Conservation (phyloP, 352 stramenopile genomes). For the Peronospora farinosa region DNA sequence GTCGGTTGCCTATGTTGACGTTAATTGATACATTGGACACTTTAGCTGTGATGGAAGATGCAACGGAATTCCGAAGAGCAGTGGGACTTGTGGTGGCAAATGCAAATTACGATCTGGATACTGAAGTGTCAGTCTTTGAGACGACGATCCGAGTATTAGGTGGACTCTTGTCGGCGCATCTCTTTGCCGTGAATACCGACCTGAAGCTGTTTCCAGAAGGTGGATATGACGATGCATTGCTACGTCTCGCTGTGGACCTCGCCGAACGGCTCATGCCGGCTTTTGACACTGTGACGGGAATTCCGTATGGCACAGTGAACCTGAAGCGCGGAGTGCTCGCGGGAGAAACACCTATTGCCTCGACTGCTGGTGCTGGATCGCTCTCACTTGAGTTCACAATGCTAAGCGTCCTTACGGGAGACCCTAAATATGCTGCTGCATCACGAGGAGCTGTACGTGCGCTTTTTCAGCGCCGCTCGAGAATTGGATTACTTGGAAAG, state of each 20-base stretch:
- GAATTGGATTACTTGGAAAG: constrained; percentile 90
- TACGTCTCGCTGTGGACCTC: constrained; percentile 92
- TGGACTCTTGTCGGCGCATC: constrained; percentile 86
- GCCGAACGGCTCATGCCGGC: constrained; percentile 92
- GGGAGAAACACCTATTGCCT: constrained; percentile 93
- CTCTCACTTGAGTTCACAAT: constrained; percentile 96
- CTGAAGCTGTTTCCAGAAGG: constrained; percentile 51
- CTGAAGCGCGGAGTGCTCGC: constrained; percentile 82
- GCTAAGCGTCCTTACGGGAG: constrained; percentile 80
- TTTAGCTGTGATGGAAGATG: constrained; percentile 79
- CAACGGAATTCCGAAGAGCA: constrained; percentile 61
- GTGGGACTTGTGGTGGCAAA: constrained; percentile 54
- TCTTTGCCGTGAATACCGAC: constrained; percentile 59
- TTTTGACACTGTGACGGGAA: constrained; percentile 93
- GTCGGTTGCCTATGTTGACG: constrained; percentile 80
- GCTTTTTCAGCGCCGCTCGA: constrained; percentile 71
- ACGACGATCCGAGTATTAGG: constrained; percentile 90
- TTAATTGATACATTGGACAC: constrained; percentile 90
- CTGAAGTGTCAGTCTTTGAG: constrained; percentile 90
- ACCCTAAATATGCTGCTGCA: constrained; percentile 62
- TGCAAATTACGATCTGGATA: constrained; percentile 78
- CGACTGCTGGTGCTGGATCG: constrained; percentile 93
- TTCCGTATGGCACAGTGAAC: constrained; percentile 97
- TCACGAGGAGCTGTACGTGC: constrained; percentile 59
- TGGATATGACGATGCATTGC: constrained; percentile 89